phyloP scores from a whole-genome alignment of 495 filamentous ascomycete species.

The Neurospora pannonica region DNA sequence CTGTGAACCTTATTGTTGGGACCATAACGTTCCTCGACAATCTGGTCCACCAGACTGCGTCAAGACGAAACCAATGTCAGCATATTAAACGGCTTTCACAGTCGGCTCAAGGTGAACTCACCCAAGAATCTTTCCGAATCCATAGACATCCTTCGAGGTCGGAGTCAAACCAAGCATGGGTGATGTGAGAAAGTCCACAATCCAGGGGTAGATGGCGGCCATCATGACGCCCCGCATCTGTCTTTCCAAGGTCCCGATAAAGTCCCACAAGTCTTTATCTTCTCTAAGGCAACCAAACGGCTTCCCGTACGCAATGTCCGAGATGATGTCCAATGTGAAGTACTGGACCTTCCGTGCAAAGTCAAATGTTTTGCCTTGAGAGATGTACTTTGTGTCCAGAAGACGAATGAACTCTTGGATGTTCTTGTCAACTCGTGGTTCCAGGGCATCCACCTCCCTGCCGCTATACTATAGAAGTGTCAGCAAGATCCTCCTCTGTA shows the following conservation, averaged over 20 bases:
- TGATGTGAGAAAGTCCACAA: conserved; percentile 43
- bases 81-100: too few relatives aligned
- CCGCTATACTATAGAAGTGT: conserved; percentile 13
- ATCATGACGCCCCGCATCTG: conserved; percentile 41
- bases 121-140: conserved; percentile 43
- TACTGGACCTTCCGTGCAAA: conserved; percentile 37
- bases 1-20: conserved; percentile 15
- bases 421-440: conserved; percentile 38
- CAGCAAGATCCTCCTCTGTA: not conserved
- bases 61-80: too few relatives aligned
- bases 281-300: conserved; percentile 53
- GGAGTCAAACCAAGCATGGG: conserved; percentile 48
- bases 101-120: conserved; percentile 4
- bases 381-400: conserved; percentile 38
- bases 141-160: conserved; percentile 41
- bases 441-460: conserved; percentile 38
- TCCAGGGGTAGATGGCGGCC: conserved; percentile 45
- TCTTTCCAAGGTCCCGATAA: conserved; percentile 44
- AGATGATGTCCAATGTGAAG: conserved; percentile 56
- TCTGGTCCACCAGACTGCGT: conserved; percentile 19
- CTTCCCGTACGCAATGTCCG: conserved; percentile 52
- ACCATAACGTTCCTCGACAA: conserved; percentile 24
- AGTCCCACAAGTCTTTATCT: conserved; percentile 46
- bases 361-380: conserved; percentile 44
- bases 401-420: conserved; percentile 30